Conservation (phyloP, 441 rosid species). For the Gossypium lobatum region DNA sequence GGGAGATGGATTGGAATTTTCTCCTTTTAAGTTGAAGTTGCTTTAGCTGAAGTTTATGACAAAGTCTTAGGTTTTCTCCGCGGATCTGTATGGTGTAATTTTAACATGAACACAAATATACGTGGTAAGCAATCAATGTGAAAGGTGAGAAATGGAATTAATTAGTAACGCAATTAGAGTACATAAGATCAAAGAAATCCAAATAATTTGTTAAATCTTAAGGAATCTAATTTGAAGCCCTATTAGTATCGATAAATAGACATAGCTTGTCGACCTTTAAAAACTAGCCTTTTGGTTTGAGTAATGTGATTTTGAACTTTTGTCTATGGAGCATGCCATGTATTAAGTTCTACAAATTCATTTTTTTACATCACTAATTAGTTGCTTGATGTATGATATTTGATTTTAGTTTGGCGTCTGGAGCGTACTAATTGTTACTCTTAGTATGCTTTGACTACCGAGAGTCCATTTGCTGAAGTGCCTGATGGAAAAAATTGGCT, state of each 20-base stretch:
- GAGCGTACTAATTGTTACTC: not conserved
- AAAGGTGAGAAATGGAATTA: not conserved
- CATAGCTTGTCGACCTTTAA: not conserved
- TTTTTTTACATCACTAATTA: not conserved
- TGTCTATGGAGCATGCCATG: not conserved
- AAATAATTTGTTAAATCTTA: not conserved
- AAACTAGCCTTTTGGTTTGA: not conserved
- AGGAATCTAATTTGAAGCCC: not conserved
- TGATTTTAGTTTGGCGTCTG: not conserved
- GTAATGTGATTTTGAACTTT: slow-evolving; percentile 1
- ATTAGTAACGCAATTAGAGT: not conserved
- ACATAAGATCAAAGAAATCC: not conserved
- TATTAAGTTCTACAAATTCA: too few relatives aligned
- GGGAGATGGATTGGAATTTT: not conserved
- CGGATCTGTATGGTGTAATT: not conserved
- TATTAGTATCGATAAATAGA: not conserved
- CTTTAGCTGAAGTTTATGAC: not conserved
- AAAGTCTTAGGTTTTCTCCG: not conserved
- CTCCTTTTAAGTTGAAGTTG: slow-evolving; percentile 3
- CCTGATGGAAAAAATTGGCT: not conserved
- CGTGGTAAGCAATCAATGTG: not conserved
- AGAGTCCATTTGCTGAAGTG: not conserved
- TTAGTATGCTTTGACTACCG: not conserved
- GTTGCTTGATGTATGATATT: not conserved
- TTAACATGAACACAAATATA: not conserved